Evolutionary conservation across 129 eudicot genomes (phyloP).

Genomic region (Calendula officinalis): DNA sequence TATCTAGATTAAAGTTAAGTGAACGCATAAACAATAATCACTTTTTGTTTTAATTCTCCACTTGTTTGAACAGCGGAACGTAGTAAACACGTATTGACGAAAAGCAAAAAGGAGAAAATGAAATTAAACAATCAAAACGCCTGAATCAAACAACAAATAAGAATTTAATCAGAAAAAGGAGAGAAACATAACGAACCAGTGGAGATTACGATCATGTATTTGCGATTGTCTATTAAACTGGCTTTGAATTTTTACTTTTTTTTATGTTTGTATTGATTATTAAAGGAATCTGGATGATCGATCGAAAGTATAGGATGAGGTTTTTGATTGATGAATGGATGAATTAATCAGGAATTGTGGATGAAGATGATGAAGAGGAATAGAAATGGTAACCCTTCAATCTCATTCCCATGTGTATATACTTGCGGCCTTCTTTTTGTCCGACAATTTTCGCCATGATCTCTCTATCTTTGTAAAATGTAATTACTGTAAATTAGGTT

Average conservation of each 20-base stretch:
- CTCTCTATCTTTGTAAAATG: neutral
- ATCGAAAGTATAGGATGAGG: conserved; percentile 18
- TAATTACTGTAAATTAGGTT: neutral
- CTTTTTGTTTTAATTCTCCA: neutral
- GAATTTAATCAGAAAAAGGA: neutral
- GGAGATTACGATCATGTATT: conserved; percentile 28
- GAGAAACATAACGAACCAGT: conserved; percentile 37
- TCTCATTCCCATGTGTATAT: conserved; percentile 30
- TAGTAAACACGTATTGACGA: conserved; percentile 6
- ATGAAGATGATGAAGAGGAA: conserved; percentile 32
- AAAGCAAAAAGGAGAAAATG: neutral
- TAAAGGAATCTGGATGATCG: conserved; percentile 10
- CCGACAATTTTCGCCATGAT: neutral
- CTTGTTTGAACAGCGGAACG: conserved; percentile 1
- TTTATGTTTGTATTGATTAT: neutral
- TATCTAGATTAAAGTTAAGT: neutral
- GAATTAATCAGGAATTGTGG: neutral
- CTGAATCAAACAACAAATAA: neutral
- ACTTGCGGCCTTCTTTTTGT: conserved; percentile 41
- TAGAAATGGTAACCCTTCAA: conserved; percentile 24
- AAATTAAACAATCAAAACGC: conserved; percentile 17
- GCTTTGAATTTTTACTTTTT: neutral
- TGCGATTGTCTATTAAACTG: conserved; percentile 11
- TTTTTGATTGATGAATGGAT: conserved; percentile 25
- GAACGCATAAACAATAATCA: conserved; percentile 4